These are phyloP conservation scores for Aspergillus sparsus DNA, from an alignment of 495 filamentous ascomycete genomes.

Conservation along the genomic window DNA sequence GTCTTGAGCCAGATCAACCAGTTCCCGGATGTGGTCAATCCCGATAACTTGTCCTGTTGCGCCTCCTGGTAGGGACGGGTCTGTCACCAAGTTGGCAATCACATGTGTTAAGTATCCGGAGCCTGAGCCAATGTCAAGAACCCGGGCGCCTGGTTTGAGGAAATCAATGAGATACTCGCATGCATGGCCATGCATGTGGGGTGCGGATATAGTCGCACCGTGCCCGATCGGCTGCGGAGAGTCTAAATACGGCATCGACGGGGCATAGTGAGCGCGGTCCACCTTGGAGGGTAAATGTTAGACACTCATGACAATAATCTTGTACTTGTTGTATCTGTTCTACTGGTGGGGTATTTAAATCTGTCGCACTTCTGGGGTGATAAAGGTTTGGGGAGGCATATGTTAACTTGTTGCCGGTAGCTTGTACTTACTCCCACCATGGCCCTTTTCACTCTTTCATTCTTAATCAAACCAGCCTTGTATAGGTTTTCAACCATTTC, in stretches of 20 bases:
- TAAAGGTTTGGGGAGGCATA: neutral
- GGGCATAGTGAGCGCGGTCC: slow-evolving; percentile 82
- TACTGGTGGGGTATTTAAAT: neutral
- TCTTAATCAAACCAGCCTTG: slow-evolving; percentile 68
- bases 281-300: slow-evolving; percentile 55
- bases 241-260: slow-evolving; percentile 79
- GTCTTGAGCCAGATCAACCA: slow-evolving; percentile 67
- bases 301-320: slow-evolving; percentile 1
- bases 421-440: slow-evolving; percentile 65
- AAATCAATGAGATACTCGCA: slow-evolving; percentile 66
- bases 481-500: slow-evolving; percentile 80
- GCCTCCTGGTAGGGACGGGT: slow-evolving; percentile 28
- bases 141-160: slow-evolving; percentile 53
- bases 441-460: slow-evolving; percentile 68
- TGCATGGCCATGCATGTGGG: slow-evolving; percentile 93
- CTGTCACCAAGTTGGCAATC: slow-evolving; percentile 74
- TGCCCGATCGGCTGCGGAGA: slow-evolving; percentile 88
- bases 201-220: slow-evolving; percentile 87
- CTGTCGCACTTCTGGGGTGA: neutral
- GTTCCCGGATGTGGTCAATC: slow-evolving; percentile 80
- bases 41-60: slow-evolving; percentile 67
- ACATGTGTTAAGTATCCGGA: slow-evolving; percentile 92
- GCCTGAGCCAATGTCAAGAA: slow-evolving; percentile 89
- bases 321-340: neutral
- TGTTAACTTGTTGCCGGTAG: neutral